A percentile compares a stretch with the other conserved stretches of the same genome.
Evolutionary conservation across 495 filamentous ascomycete species (phyloP).

Genomic region (Oidiodendron maius): DNA sequence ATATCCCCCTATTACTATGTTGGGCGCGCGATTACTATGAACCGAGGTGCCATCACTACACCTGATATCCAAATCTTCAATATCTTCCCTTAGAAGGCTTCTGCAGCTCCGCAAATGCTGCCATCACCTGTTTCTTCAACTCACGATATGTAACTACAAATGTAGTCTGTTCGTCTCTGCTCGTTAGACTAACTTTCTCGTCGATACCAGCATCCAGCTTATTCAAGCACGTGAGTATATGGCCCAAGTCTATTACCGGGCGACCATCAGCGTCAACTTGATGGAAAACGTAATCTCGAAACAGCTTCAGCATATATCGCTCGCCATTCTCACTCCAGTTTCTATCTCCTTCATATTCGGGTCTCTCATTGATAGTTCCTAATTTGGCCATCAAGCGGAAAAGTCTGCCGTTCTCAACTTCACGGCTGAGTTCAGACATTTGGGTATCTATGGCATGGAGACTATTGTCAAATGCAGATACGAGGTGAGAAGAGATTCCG

Average conservation of each 20-base stretch:
- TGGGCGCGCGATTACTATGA: not conserved
- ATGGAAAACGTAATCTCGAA: constrained; percentile 96
- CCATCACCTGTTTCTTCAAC: constrained; percentile 69
- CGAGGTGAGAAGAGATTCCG: constrained; percentile 67
- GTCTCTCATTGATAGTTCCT: constrained; percentile 78
- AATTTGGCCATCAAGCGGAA: constrained; percentile 80
- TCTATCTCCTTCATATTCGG: constrained; percentile 67
- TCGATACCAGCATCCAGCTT: constrained; percentile 88
- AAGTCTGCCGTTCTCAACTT: constrained; percentile 87
- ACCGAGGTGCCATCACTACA: not conserved
- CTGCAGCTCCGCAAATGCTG: constrained; percentile 79
- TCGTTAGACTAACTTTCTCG: constrained; percentile 80
- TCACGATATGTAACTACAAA: constrained; percentile 86
- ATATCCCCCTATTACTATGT: not conserved
- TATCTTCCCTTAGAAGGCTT: constrained; percentile 9
- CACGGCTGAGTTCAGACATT: constrained; percentile 59
- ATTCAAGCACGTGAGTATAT: constrained; percentile 77
- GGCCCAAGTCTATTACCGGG: constrained; percentile 74
- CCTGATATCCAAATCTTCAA: constrained; percentile 1
- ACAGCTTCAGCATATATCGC: constrained; percentile 85
- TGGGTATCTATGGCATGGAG: constrained; percentile 74
- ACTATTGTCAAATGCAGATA: constrained; percentile 62
- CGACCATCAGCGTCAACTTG: constrained; percentile 80
- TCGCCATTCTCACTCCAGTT: constrained; percentile 87
- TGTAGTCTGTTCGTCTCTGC: constrained; percentile 79